Evolutionary conservation across 2,329 filamentous ascomycete genomes (phyloP).

Genomic region (Phyllachora maydis): DNA sequence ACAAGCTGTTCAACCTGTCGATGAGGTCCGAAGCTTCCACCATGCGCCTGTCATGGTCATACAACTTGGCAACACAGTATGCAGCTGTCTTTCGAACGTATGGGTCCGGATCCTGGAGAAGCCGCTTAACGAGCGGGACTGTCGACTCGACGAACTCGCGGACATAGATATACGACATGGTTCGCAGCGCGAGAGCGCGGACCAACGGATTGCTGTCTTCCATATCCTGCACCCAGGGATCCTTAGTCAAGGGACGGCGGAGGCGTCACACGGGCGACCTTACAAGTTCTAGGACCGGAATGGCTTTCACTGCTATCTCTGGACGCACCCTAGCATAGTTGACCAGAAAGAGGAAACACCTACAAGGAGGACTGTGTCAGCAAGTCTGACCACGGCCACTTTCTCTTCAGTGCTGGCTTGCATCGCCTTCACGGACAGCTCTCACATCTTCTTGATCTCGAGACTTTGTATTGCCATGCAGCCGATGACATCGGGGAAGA

Average conservation of each 20-base stretch:
- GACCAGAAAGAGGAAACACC: slow-evolving; percentile 94
- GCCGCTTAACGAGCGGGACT: slow-evolving; percentile 59
- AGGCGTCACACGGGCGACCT: slow-evolving; percentile 7
- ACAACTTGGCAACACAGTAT: slow-evolving; percentile 90
- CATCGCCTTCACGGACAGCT: too few relatives aligned
- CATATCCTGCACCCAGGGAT: slow-evolving; percentile 58
- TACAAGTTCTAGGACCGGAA: slow-evolving; percentile 70
- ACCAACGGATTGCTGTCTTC: slow-evolving; percentile 83
- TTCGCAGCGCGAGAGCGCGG: slow-evolving; percentile 75
- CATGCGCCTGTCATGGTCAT: slow-evolving; percentile 82
- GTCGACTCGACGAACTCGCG: slow-evolving; percentile 88
- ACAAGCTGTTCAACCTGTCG: slow-evolving; percentile 69
- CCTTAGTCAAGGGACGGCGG: slow-evolving; percentile 2
- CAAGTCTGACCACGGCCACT: too few relatives aligned
- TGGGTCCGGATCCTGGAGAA: slow-evolving; percentile 73
- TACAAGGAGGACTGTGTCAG: too few relatives aligned
- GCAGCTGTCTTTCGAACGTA: slow-evolving; percentile 96
- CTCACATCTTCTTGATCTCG: slow-evolving; percentile 99
- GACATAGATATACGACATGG: slow-evolving; percentile 95
- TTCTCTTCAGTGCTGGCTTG: too few relatives aligned
- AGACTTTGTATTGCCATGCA: slow-evolving; percentile 91
- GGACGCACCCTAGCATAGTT: slow-evolving; percentile 93
- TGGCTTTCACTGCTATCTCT: slow-evolving; percentile 80
- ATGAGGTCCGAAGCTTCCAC: slow-evolving; percentile 87
- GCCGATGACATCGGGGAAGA: slow-evolving; percentile 85